Evolutionary conservation across 768 basidiomycete genomes (phyloP).

Genomic region (Coprinellus aureogranulatus): DNA sequence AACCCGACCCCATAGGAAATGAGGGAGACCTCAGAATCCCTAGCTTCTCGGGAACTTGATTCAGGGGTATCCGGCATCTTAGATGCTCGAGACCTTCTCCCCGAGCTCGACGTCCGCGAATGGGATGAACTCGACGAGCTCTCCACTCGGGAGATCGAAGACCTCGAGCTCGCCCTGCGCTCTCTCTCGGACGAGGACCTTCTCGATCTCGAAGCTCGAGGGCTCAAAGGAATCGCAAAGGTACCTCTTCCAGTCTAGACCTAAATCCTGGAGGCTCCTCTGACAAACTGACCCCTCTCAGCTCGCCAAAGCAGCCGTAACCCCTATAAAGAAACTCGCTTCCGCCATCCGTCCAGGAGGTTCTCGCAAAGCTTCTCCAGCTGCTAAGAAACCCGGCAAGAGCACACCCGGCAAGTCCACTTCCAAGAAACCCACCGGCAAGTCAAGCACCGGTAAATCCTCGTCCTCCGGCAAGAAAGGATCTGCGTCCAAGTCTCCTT

Average conservation of each 20-base stretch:
- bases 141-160: not conserved
- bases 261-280: no score
- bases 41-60: no score
- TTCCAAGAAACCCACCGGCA: not conserved
- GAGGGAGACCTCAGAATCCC: not conserved
- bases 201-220: not conserved
- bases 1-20: not conserved
- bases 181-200: not conserved
- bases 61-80: no score
- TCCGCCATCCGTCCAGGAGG: not conserved
- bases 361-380: not conserved
- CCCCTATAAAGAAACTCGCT: not conserved
- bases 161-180: not conserved
- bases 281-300: no score
- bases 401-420: not conserved
- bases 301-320: not conserved
- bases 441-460: not conserved
- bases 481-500: not conserved
- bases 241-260: not conserved
- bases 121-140: not conserved
- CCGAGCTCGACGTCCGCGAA: no score
- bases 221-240: not conserved
- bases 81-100: no score
- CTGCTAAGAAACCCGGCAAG: not conserved
- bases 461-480: not conserved